These are phyloP conservation scores for Pythium angustatum DNA, from an alignment of 352 stramenopile genomes.

Conservation along the genomic window DNA sequence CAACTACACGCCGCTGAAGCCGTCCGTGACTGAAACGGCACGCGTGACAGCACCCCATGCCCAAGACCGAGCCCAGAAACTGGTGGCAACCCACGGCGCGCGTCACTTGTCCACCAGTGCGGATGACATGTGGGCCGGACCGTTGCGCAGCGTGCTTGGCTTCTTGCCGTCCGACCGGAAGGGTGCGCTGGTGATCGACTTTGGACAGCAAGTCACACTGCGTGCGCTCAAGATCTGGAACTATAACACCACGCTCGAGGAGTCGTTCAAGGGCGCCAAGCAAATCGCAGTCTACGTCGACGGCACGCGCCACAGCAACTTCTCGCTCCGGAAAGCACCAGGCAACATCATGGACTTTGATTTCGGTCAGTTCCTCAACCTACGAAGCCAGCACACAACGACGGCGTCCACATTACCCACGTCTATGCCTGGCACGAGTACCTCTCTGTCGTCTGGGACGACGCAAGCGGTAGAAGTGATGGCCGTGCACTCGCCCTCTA, in stretches of 20 bases:
- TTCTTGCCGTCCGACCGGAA: slow-evolving; percentile 36
- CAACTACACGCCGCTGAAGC: slow-evolving; percentile 47
- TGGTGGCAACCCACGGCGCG: slow-evolving; percentile 43
- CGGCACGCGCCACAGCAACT: slow-evolving; percentile 41
- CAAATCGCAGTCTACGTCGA: slow-evolving; percentile 59
- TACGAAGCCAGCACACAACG: slow-evolving; percentile 24
- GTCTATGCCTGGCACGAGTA: neutral
- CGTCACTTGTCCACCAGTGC: slow-evolving; percentile 49
- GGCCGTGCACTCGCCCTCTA: slow-evolving; percentile 21
- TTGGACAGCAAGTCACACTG: slow-evolving; percentile 44
- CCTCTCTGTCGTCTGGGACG: neutral
- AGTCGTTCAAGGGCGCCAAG: slow-evolving; percentile 78
- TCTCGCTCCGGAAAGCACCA: slow-evolving; percentile 78
- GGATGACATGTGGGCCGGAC: slow-evolving; percentile 66
- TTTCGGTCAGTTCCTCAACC: slow-evolving; percentile 81
- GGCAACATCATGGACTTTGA: slow-evolving; percentile 80
- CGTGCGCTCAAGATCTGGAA: slow-evolving; percentile 76
- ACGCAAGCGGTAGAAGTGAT: slow-evolving; percentile 14
- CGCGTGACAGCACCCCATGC: slow-evolving; percentile 41
- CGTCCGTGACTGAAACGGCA: slow-evolving; percentile 30
- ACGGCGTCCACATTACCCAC: neutral
- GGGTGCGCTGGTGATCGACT: slow-evolving; percentile 48
- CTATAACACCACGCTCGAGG: slow-evolving; percentile 75
- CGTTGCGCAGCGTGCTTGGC: slow-evolving; percentile 38
- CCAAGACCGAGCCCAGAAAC: slow-evolving; percentile 33